Evolutionary conservation across 163 green algal genomes (phyloP), one percentile per base, ranked within the genome.

Genomic region (Coccomyxa subellipsoidea): DNA sequence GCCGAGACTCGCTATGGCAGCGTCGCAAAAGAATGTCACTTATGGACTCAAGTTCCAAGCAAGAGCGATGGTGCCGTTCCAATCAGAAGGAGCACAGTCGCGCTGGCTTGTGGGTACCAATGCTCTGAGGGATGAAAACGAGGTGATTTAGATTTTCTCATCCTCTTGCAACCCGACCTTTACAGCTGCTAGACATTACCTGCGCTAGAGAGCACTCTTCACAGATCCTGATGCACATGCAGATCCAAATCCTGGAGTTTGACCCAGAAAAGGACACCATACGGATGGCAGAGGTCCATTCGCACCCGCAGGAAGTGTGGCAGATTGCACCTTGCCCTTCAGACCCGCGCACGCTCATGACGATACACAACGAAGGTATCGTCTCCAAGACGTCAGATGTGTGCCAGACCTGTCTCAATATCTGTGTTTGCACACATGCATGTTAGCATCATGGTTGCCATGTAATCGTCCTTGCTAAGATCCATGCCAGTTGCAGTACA

Each of bases 311-410:
- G 7, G 93, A 96, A 69, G 82, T 96, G 0, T 96, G 93, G 93
- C 89, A 90, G 81, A 86, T 95, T 0, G 86, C 88, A 6, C 80
- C 89, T 31, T 87, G 79, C 77, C 87, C 89, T 15, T 76, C 69
- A 23, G 47, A 83, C 2, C 35, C 86, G 0, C 76, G 88, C 39
- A 39, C 79, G 12, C 82, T 97, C 36, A 86, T 95, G 25, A 96
- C 92, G 21, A 90, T 96, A 18, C 90, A 93, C 82, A 95, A 93
- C 82, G 91, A 94, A 89, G 92, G 92, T 92, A 71, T 5, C 40
- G 47, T 38, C 70, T 77, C 12, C 32, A 9, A 4, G 7, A 7
- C 18, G 27, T 32, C 70, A 77, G 1, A 47, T 40, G 18, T 40
- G 7, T 27, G 7, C 10, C 18, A 34, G 27, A 12, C 7, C 7